phyloP scores from a whole-genome alignment of 108 stramenopile genomes.

The Mayamaea pseudoterrestris region DNA sequence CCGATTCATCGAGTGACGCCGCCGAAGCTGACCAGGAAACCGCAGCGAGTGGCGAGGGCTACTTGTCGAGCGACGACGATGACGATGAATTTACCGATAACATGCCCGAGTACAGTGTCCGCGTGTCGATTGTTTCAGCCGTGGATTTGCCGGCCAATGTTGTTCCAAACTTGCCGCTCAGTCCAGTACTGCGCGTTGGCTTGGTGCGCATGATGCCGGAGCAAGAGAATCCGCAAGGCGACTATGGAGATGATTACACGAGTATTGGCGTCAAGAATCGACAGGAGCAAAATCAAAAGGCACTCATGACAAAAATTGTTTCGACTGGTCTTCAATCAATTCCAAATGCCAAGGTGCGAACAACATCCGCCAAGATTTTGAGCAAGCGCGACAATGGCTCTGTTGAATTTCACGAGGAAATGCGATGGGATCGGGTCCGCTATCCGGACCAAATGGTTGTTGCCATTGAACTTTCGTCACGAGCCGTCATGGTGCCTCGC shows the following conservation, averaged over 20 bases:
- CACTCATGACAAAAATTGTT: conserved; percentile 8
- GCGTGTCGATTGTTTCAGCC: conserved; percentile 46
- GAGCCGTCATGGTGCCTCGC: conserved; percentile 23
- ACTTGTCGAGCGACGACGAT: too few species aligned
- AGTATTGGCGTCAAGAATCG: too few species aligned
- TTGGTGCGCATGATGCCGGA: conserved; percentile 17
- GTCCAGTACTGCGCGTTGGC: conserved; percentile 62
- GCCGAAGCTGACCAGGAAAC: too few species aligned
- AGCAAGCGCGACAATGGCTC: conserved; percentile 37
- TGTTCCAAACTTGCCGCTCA: conserved; percentile 51
- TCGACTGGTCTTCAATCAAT: conserved; percentile 11
- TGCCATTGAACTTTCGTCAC: conserved; percentile 37
- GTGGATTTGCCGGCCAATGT: conserved; percentile 58
- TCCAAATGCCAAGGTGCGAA: conserved; percentile 17
- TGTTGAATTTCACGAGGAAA: conserved; percentile 70
- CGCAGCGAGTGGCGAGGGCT: too few species aligned
- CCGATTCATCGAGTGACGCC: too few species aligned
- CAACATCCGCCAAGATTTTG: conserved; percentile 25
- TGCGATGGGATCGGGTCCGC: conserved; percentile 51
- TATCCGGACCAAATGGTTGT: conserved; percentile 33
- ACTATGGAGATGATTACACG: conserved; percentile 4
- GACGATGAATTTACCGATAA: too few species aligned
- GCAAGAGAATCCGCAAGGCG: neutral
- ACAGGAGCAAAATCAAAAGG: neutral
- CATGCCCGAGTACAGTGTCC: conserved; percentile 32